These are phyloP conservation scores for Fusarium anthophilum DNA, from an alignment of 2,329 filamentous ascomycete species.

Conservation along the genomic window DNA sequence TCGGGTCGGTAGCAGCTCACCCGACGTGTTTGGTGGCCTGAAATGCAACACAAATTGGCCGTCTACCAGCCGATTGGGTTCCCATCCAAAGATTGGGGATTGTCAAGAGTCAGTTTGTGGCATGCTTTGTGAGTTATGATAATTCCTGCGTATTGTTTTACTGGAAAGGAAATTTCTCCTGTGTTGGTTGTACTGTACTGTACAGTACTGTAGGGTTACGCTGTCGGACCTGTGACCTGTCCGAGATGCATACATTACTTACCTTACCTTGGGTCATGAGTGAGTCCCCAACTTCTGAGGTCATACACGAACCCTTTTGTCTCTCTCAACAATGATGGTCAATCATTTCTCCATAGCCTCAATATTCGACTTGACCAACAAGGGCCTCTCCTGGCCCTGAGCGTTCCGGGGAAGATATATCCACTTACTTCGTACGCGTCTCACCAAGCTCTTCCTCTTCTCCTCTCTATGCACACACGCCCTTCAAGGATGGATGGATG, in stretches of 20 bases:
- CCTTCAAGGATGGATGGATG: slow-evolving; percentile 3
- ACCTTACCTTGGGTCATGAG: slow-evolving; percentile 26
- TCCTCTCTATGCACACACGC: slow-evolving; percentile 19
- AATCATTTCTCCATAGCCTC: slow-evolving; percentile 1
- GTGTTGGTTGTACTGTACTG: background rate
- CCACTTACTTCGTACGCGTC: background rate
- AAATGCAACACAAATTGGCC: slow-evolving; percentile 24
- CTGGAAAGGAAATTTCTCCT: background rate
- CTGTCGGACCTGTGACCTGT: slow-evolving; percentile 2
- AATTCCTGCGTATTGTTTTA: background rate
- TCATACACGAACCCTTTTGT: background rate
- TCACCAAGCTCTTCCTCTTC: background rate
- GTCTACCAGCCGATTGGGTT: slow-evolving; percentile 35
- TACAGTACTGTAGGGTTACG: slow-evolving; percentile 10
- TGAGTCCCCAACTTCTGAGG: slow-evolving; percentile 7
- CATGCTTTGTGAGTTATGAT: slow-evolving; percentile 33
- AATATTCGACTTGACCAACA: slow-evolving; percentile 22
- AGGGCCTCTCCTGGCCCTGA: slow-evolving; percentile 13
- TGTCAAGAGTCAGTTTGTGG: slow-evolving; percentile 14
- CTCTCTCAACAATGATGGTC: background rate
- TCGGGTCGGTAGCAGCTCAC: slow-evolving; percentile 10
- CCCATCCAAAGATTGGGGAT: slow-evolving; percentile 7
- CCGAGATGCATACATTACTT: slow-evolving; percentile 16
- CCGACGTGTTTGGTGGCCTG: slow-evolving; percentile 32
- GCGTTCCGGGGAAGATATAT: slow-evolving; percentile 16